Base-by-base conservation (phyloP, 225 moss, liverwort and hornwort species). In the Takakia lepidozioides region DNA sequence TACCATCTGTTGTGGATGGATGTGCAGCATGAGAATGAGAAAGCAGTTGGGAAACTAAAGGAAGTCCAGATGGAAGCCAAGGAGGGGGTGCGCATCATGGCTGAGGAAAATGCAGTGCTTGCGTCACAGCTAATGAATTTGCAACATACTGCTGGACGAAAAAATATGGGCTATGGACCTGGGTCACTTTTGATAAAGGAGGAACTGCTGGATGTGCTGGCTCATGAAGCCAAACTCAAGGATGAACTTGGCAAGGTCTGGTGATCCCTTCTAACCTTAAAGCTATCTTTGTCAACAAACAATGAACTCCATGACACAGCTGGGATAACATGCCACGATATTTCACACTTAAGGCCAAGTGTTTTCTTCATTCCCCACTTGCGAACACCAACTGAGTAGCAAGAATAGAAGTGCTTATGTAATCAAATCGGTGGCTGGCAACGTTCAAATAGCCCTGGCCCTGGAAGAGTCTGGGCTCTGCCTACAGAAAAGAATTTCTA, bases 21-120 rank as follows among this genome's bases (percentile, higher is more conserved):
- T 7, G 21, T 22, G 66, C 32, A 87, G 87, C 63, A 71, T 72
- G 87, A 87, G 39, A 84, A 87, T 60, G 81, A 84, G 19, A 87
- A 76, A 78, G 80, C 81, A 16, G 62, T 84, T 45, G 76, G 69
- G 43, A 74, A 72, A 51, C 65, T 83, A 54, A 84, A 87, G 48
- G 84, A 84, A 46, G 61, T 77, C 26, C 76, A 87, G 68, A 50
- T 54, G 29, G 64, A 69, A 3, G 74, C 83, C 8, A 87, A 77
- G 41, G 81, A 81, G 42, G 72, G 77, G 67, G 44, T 58, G 26
- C 49, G 44, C 46, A 56, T 72, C 22, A 75, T 81, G 77, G 55
- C 46, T 7, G 81, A 84, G 19, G 74, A 84, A 19, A 87, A 87
- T 56, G 56, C 54, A 5, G 67, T 76, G 37, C 49, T 84, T 5